Evolutionary conservation across 1,284 basidiomycete species (phyloP).

Genomic region (Ceratobasidium sp.): DNA sequence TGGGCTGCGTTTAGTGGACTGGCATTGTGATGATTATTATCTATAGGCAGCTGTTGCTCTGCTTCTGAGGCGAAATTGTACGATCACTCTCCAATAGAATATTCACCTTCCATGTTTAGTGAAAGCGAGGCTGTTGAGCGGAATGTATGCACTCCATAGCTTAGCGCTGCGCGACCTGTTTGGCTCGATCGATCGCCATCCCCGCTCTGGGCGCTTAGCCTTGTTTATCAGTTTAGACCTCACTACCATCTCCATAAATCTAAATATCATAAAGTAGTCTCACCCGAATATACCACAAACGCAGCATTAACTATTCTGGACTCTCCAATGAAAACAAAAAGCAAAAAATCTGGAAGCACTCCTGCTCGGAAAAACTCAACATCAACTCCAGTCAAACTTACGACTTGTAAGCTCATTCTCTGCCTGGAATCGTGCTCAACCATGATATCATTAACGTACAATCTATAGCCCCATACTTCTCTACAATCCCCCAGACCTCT

Average conservation of each 20-base stretch:
- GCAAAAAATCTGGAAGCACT: background rate
- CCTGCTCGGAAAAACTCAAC: background rate
- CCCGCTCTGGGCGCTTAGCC: background rate
- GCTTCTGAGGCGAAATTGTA: background rate
- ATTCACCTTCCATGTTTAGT: too few relatives aligned
- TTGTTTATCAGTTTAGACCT: background rate
- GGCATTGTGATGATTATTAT: too few relatives aligned
- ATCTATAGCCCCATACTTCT: slow-evolving; percentile 30
- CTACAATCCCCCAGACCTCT: background rate
- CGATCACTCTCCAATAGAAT: too few relatives aligned
- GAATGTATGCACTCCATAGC: background rate
- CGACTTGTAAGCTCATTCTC: slow-evolving; percentile 8
- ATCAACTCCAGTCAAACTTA: background rate
- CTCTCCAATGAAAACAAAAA: background rate
- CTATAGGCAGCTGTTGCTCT: background rate
- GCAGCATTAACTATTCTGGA: background rate
- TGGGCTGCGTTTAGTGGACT: too few relatives aligned
- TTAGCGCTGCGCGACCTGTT: background rate
- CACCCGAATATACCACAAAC: slow-evolving; percentile 1
- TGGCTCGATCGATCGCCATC: background rate
- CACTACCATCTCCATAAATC: background rate
- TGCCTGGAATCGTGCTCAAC: background rate
- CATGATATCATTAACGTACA: background rate
- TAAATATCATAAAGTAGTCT: background rate
- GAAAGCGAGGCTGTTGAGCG: too few relatives aligned